phyloP scores from a whole-genome alignment of 306 rosid genomes.

The Glycine soja region DNA sequence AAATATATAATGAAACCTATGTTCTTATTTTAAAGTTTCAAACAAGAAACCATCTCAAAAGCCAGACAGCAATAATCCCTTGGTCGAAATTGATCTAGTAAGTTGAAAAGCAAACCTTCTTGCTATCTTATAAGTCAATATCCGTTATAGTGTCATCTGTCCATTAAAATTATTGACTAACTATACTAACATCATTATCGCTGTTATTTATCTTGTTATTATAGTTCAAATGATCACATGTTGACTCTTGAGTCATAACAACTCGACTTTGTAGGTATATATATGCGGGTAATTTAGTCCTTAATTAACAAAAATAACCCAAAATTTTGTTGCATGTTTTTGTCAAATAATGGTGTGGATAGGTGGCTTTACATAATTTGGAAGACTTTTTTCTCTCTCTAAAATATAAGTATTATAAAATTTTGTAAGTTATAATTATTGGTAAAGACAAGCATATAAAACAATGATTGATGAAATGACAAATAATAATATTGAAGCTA shows the following conservation, averaged over 20 bases:
- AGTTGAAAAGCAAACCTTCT: conserved; percentile 1
- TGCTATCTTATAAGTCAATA: background rate
- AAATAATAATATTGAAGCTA: conserved; percentile 15
- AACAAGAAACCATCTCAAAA: background rate
- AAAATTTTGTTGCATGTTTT: conserved; percentile 15
- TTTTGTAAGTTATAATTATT: conserved; percentile 15
- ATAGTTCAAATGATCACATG: background rate
- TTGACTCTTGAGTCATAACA: background rate
- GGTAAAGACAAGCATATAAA: conserved; percentile 27
- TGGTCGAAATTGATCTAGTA: background rate
- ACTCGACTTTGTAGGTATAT: background rate
- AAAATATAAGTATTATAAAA: conserved; percentile 11
- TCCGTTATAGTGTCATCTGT: background rate
- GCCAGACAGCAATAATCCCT: background rate
- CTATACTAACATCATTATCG: background rate
- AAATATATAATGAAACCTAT: too few relatives aligned
- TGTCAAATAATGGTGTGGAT: conserved; percentile 9
- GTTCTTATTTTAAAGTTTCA: background rate
- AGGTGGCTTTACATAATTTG: background rate
- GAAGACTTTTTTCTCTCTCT: background rate
- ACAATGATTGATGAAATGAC: conserved; percentile 36
- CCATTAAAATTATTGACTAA: conserved; percentile 11
- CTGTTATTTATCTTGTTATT: background rate
- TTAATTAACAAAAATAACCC: background rate
- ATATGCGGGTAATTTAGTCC: background rate